Conservation (phyloP, 2,329 filamentous ascomycete genomes). For the Colletotrichum euphorbiae region DNA sequence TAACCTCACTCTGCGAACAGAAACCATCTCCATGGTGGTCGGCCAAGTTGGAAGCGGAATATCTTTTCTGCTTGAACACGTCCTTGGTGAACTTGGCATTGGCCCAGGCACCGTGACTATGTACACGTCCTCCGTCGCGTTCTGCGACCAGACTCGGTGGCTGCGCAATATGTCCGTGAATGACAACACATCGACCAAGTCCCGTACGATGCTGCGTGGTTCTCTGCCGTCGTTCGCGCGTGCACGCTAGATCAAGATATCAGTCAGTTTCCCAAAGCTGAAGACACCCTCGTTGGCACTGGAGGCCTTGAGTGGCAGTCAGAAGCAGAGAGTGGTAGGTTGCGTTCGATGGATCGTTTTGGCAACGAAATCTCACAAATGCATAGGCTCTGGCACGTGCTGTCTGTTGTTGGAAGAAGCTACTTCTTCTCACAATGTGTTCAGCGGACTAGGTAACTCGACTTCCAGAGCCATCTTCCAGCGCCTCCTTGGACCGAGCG, state of each 20-base stretch:
- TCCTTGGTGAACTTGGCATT: conserved; percentile 53
- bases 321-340: conserved; percentile 55
- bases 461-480: conserved; percentile 58
- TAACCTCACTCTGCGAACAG: conserved; percentile 39
- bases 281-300: conserved; percentile 53
- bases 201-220: conserved; percentile 45
- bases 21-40: conserved; percentile 51
- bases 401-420: conserved; percentile 53
- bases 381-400: conserved; percentile 58
- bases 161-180: conserved; percentile 54
- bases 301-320: conserved; percentile 58
- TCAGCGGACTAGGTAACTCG: conserved; percentile 58
- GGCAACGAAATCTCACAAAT: not conserved
- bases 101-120: conserved; percentile 31
- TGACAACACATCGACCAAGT: conserved; percentile 50
- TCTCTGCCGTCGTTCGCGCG: conserved; percentile 46
- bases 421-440: conserved; percentile 60
- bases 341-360: not conserved
- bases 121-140: conserved; percentile 48
- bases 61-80: conserved; percentile 51
- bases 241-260: conserved; percentile 53
- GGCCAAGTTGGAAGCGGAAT: conserved; percentile 60
- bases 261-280: conserved; percentile 46
- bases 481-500: conserved; percentile 53
- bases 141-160: conserved; percentile 59